Evolutionary conservation across 306 rosid species (phyloP), one percentile per base, ranked within the genome.

Genomic region (Herpetospermum pedunculosum): DNA sequence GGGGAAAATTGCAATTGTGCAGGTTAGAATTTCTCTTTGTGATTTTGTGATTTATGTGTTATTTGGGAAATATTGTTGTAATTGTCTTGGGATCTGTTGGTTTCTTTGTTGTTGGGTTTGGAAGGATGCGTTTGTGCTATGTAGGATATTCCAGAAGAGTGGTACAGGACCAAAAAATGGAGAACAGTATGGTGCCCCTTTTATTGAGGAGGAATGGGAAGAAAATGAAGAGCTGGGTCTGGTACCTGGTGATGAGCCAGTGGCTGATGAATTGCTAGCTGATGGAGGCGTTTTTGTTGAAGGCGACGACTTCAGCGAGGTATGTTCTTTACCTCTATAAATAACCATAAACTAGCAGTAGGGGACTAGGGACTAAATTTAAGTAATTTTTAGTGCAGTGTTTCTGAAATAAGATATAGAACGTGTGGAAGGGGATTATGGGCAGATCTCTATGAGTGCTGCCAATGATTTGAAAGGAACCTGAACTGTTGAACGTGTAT

Each of bases 101-200:
- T 41, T 72, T 1, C 38, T 74, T 77, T 55, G 25, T 43, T 78
- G n/a, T n/a, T n/a, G n/a, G 80, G 78, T 75, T 83, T 87, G 83
- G 84, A 80, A 94, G 92, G 96, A 91, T 69, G 85, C 96, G 7
- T 88, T 73, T 85, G 98, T 94, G 78, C 81, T 91, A 7, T 94
- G 97, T 72, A 94, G 97, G 86, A 83, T 94, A 64, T 94, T 94
- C 28, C 90, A 94, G 90, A 94, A 94, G 90, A 94, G 98, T 75
- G 98, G 98, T 35, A 32, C 92, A 0, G 98, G 98, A 13, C 97
- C 98, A 0, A 91, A 91, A 87, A 94, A 91, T 40, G 98, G 98
- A 32, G 98, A 88, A 83, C 87, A 87, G 79, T 94, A 94, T 55
- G 97, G 98, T n/a, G 98, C 98, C 1, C 97, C 97, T 1, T 85